These are phyloP conservation scores for Cenchrus fungigraminus DNA, from an alignment of 176 grass and related monocot species.

Conservation along the genomic window DNA sequence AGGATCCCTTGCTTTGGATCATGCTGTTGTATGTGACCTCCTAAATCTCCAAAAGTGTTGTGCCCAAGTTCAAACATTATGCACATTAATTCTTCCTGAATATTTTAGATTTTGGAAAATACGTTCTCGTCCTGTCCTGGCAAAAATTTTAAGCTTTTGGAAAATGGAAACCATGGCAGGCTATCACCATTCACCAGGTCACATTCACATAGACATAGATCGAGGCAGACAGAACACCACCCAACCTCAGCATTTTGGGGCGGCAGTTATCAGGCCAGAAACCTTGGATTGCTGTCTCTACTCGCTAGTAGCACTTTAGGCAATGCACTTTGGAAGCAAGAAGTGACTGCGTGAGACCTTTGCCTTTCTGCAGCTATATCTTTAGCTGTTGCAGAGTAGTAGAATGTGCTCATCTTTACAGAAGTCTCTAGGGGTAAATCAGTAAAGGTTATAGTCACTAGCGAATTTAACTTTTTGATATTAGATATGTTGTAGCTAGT, in stretches of 20 bases:
- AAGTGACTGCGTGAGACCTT: conserved; percentile 34
- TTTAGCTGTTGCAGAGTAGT: conserved; percentile 33
- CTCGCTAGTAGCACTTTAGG: conserved; percentile 37
- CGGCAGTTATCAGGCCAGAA: conserved; percentile 46
- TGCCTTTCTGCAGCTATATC: conserved; percentile 47
- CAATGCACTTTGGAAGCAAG: conserved; percentile 51
- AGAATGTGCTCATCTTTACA: conserved; percentile 39
- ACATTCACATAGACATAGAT: conserved; percentile 21
- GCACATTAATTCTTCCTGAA: background rate
- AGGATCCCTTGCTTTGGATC: conserved; percentile 33
- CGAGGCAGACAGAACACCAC: conserved; percentile 47
- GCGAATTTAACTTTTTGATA: conserved; percentile 26
- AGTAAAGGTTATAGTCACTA: conserved; percentile 12
- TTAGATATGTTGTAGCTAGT: background rate
- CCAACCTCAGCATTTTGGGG: conserved; percentile 45
- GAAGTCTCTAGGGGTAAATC: conserved; percentile 29
- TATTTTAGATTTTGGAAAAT: background rate
- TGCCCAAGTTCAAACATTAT: background rate
- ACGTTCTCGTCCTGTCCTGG: background rate
- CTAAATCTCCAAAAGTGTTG: background rate
- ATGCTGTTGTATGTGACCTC: background rate
- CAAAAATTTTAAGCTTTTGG: background rate
- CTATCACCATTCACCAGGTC: conserved; percentile 3
- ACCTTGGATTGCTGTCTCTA: conserved; percentile 49
- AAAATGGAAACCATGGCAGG: conserved; percentile 21